Conservation (phyloP, 2,329 filamentous ascomycete species). For the Eurotiales sp. region DNA sequence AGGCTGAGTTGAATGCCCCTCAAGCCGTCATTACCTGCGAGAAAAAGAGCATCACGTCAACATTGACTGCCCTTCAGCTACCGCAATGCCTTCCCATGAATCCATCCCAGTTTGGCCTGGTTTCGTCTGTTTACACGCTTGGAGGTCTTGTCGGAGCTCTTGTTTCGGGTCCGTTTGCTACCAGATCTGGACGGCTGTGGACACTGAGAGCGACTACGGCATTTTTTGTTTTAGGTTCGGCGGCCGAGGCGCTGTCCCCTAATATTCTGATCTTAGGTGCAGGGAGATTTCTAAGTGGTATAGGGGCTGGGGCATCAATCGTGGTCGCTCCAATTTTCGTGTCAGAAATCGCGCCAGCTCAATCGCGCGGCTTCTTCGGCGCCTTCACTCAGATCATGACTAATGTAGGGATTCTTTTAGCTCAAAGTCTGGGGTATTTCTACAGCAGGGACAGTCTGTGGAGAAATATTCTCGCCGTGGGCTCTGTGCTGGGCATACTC, state of each 20-base stretch:
- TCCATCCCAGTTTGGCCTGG: slow-evolving; percentile 73
- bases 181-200: slow-evolving; percentile 68
- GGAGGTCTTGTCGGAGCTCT: slow-evolving; percentile 84
- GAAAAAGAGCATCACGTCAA: slow-evolving; percentile 50
- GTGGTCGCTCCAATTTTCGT: slow-evolving; percentile 95
- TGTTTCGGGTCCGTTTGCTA: slow-evolving; percentile 72
- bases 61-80: slow-evolving; percentile 19
- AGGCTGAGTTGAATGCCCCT: slow-evolving; percentile 94
- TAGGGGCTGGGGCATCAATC: slow-evolving; percentile 82
- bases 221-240: slow-evolving; percentile 71
- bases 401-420: slow-evolving; percentile 81
- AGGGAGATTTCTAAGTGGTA: slow-evolving; percentile 74
- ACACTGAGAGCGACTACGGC: slow-evolving; percentile 74
- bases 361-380: slow-evolving; percentile 72
- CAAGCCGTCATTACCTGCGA: slow-evolving; percentile 90
- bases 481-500: slow-evolving; percentile 62
- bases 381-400: slow-evolving; percentile 85
- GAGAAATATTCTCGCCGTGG: slow-evolving; percentile 76
- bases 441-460: slow-evolving; percentile 74
- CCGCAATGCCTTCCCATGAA: slow-evolving; percentile 86
- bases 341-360: slow-evolving; percentile 78
- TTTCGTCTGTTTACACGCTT: slow-evolving; percentile 87
- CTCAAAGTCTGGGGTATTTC: slow-evolving; percentile 84
- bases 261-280: slow-evolving; percentile 65
- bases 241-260: slow-evolving; percentile 68